phyloP scores from a whole-genome alignment of 1,284 basidiomycete genomes.

The Agaricales sp. region DNA sequence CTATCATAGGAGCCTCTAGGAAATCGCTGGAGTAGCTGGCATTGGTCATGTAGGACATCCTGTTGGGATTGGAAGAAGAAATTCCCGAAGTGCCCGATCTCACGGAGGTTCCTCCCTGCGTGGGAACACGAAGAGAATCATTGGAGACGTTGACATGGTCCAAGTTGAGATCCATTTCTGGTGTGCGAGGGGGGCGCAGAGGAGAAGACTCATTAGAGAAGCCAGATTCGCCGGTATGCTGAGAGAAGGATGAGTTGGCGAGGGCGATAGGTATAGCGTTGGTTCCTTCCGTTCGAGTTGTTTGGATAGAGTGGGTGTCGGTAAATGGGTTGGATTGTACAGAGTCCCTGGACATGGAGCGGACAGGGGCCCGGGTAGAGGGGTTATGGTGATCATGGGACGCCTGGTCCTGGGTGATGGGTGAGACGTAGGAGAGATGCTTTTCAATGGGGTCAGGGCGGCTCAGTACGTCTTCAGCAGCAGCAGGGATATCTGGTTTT shows the following conservation, averaged over 20 bases:
- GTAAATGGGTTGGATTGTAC: conserved; percentile 59
- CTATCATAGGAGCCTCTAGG: conserved; percentile 71
- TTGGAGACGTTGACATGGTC: conserved; percentile 52
- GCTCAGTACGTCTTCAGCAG: conserved; percentile 66
- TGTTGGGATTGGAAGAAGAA: conserved; percentile 24
- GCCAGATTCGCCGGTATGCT: conserved; percentile 18
- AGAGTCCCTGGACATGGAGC: conserved; percentile 20
- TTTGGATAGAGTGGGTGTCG: conserved; percentile 68
- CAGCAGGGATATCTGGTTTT: conserved; percentile 56
- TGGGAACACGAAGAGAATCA: conserved; percentile 33
- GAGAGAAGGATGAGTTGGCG: conserved; percentile 47
- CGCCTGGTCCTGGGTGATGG: conserved; percentile 32
- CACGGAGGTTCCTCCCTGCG: conserved; percentile 33
- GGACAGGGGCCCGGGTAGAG: conserved; percentile 18
- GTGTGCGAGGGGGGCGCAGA: conserved; percentile 49
- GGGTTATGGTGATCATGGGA: conserved; percentile 22
- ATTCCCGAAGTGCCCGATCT: conserved; percentile 41
- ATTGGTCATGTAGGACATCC: conserved; percentile 63
- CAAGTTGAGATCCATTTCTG: conserved; percentile 49
- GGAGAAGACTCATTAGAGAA: conserved; percentile 31
- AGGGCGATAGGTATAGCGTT: conserved; percentile 80
- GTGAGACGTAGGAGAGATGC: conserved; percentile 19
- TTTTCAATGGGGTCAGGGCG: conserved; percentile 72
- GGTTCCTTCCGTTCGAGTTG: conserved; percentile 61
- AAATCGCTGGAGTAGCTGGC: conserved; percentile 70